A percentile compares a stretch with the other conserved stretches of the same genome.
Evolutionary conservation across 2,329 filamentous ascomycete species (phyloP).

Genomic region (Cadophora sp.): DNA sequence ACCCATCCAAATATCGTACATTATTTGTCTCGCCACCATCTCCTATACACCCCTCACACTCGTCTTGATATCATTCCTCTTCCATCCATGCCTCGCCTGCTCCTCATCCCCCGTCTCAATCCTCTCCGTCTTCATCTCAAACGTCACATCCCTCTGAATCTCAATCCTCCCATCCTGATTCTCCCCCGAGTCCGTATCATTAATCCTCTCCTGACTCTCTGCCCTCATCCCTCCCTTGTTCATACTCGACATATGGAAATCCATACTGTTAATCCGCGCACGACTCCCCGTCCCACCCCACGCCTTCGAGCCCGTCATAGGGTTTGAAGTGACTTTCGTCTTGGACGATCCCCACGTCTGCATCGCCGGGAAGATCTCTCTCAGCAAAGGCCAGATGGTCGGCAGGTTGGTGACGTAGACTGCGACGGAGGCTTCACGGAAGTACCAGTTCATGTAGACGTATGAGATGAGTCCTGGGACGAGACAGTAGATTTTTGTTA

Average conservation of each 20-base stretch:
- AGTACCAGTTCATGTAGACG: conserved; percentile 53
- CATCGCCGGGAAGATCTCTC: conserved; percentile 45
- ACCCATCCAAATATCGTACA: conserved; percentile 1
- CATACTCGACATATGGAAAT: conserved; percentile 7
- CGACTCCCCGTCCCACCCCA: neutral
- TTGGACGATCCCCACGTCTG: conserved; percentile 14
- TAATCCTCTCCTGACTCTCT: conserved; percentile 16
- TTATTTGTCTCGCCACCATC: neutral
- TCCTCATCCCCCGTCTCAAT: neutral
- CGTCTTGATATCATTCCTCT: conserved; percentile 14
- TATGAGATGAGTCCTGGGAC: conserved; percentile 40
- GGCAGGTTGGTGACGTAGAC: conserved; percentile 58
- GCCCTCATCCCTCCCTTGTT: neutral
- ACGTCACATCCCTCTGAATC: conserved; percentile 13
- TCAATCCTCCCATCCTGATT: conserved; percentile 8
- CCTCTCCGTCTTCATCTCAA: conserved; percentile 14
- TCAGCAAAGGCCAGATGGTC: conserved; percentile 56
- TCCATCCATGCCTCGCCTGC: conserved; percentile 5
- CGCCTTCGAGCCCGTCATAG: neutral
- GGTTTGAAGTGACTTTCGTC: neutral
- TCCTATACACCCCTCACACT: neutral
- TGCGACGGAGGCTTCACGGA: conserved; percentile 56
- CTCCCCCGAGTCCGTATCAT: conserved; percentile 14
- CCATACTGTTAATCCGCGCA: conserved; percentile 3
- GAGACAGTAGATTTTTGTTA: conserved; percentile 56